Evolutionary conservation across 768 basidiomycete species (phyloP).

Genomic region (Chalciporus piperatus): DNA sequence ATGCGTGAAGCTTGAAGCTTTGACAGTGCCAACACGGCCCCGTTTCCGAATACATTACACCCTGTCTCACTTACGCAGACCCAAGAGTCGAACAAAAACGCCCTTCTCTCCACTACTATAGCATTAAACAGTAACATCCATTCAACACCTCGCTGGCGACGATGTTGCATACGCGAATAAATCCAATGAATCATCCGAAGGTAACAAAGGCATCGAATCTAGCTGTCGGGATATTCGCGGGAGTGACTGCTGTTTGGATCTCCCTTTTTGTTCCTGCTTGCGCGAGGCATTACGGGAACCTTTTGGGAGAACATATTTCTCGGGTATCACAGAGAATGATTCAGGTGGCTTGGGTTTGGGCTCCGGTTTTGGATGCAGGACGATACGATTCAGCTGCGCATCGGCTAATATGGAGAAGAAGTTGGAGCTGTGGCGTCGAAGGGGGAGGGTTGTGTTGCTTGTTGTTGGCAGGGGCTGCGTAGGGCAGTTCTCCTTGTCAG

Average conservation of each 20-base stretch:
- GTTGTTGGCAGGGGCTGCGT: slow-evolving; percentile 3
- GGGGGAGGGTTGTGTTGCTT: slow-evolving; percentile 7
- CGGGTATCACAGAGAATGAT: slow-evolving; percentile 12
- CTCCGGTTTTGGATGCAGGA: slow-evolving; percentile 29
- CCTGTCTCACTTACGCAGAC: too few relatives aligned
- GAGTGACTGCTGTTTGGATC: not conserved
- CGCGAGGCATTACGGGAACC: not conserved
- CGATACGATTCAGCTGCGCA: slow-evolving; percentile 36
- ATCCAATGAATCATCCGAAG: slow-evolving; percentile 51
- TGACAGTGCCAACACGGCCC: too few relatives aligned
- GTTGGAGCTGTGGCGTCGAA: slow-evolving; percentile 25
- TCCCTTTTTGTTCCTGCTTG: slow-evolving; percentile 9
- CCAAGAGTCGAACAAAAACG: too few relatives aligned
- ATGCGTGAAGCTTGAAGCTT: too few relatives aligned
- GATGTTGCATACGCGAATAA: slow-evolving; percentile 41
- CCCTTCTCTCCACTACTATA: too few relatives aligned
- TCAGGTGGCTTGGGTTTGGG: not conserved
- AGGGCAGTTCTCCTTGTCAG: slow-evolving; percentile 20
- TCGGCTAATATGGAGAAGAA: slow-evolving; percentile 42
- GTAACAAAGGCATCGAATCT: slow-evolving; percentile 9
- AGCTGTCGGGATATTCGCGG: not conserved
- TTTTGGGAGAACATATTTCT: slow-evolving; percentile 13
- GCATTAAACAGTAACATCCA: not conserved
- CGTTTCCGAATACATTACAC: too few relatives aligned
- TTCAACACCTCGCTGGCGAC: slow-evolving; percentile 26